Conservation (phyloP, 2,329 filamentous ascomycete species). For the Pestalotiopsis sp. region DNA sequence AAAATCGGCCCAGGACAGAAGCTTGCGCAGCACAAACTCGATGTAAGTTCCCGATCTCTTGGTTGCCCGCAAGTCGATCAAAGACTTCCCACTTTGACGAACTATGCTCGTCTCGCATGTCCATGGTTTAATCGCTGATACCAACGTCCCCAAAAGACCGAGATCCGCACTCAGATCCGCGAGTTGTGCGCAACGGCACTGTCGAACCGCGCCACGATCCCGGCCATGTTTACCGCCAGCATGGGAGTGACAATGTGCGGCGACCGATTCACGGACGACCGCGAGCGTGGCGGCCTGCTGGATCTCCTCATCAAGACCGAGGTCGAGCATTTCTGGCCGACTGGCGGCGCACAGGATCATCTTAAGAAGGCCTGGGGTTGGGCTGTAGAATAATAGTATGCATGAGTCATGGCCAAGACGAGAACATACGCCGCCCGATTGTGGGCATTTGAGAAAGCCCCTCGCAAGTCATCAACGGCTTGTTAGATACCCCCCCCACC, state of each 20-base stretch:
- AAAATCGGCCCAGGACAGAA: constrained; percentile 6
- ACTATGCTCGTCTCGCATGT: neutral
- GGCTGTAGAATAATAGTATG: neutral
- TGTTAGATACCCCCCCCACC: no score
- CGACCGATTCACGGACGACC: neutral
- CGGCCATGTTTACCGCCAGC: constrained; percentile 8
- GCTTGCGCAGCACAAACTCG: neutral
- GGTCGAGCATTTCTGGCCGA: neutral
- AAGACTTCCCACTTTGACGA: no score
- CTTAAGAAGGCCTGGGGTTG: constrained; percentile 6
- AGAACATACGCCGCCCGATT: no score
- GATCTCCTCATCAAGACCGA: constrained; percentile 5
- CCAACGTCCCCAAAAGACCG: neutral
- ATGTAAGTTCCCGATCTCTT: constrained; percentile 5
- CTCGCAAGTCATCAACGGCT: no score
- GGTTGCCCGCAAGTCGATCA: no score
- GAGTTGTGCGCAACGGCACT: constrained; percentile 1
- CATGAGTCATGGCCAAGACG: no score
- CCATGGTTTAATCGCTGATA: neutral
- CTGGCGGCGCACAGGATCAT: constrained; percentile 2
- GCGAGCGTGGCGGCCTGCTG: neutral
- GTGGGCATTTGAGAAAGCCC: no score
- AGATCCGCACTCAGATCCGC: constrained; percentile 7
- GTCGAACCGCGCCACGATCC: neutral
- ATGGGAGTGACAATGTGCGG: constrained; percentile 11